These are phyloP conservation scores for Leccinum variicolor DNA, from an alignment of 768 basidiomycete species.

Conservation along the genomic window DNA sequence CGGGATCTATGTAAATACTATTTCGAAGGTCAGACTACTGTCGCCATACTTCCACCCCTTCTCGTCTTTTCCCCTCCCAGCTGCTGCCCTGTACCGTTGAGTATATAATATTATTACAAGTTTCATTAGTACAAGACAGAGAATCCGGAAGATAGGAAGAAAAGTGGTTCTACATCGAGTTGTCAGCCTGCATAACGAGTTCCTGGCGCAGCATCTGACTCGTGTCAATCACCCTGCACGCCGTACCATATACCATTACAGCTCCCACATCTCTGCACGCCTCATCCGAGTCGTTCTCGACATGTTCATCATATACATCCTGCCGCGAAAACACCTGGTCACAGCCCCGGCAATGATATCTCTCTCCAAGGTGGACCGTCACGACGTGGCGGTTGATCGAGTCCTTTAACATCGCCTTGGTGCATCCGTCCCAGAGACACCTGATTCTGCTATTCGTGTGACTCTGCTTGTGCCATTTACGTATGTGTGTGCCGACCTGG, in stretches of 20 bases:
- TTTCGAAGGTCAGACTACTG: no score
- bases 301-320: constrained; percentile 3
- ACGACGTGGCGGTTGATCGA: constrained; percentile 2
- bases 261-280: background rate
- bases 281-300: background rate
- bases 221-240: background rate
- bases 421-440: constrained; percentile 1
- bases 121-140: background rate
- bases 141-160: background rate
- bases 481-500: background rate
- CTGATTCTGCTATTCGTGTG: background rate
- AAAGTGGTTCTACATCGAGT: background rate
- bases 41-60: background rate
- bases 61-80: background rate
- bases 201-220: no score
- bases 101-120: background rate
- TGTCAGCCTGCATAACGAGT: background rate
- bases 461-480: background rate
- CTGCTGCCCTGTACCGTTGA: background rate
- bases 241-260: background rate
- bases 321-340: background rate
- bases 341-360: background rate
- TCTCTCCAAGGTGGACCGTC: background rate
- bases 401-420: background rate
- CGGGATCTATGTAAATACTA: no score